A percentile compares a stretch with the other conserved stretches of the same genome.
These are phyloP conservation scores for Benincasa hispida DNA, from an alignment of 306 rosid genomes.

Conservation along the genomic window DNA sequence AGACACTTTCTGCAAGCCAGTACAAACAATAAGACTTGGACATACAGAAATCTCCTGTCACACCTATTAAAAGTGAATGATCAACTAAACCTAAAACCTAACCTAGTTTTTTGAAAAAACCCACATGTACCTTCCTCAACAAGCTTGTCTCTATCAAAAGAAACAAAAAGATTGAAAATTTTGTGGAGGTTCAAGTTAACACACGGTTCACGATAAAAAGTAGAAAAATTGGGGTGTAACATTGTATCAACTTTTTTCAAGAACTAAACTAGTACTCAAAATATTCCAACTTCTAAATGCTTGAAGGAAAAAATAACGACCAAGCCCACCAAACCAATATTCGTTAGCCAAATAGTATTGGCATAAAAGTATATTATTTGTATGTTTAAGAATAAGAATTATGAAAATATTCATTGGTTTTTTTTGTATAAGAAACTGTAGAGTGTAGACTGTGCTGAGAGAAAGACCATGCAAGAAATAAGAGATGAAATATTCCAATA, in stretches of 20 bases:
- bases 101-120: not conserved
- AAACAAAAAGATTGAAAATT: not conserved
- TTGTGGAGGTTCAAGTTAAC: not conserved
- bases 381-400: not conserved
- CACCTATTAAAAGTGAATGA: constrained; percentile 1
- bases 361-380: not conserved
- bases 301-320: not conserved
- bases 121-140: not conserved
- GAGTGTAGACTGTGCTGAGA: not conserved
- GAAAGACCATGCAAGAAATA: not conserved
- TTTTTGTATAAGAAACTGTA: not conserved
- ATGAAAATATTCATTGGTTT: not conserved
- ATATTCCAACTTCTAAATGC: not conserved
- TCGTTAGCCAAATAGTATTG: not conserved
- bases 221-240: not conserved
- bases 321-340: not conserved
- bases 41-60: not conserved
- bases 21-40: constrained; percentile 21
- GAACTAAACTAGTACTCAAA: not conserved
- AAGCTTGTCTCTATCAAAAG: not conserved
- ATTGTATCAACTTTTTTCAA: not conserved
- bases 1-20: constrained; percentile 59
- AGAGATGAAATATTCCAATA: not conserved
- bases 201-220: not conserved
- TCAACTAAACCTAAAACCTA: not conserved